Base-by-base conservation (phyloP, 768 basidiomycete species). In the Cyclocybe cylindracea region DNA sequence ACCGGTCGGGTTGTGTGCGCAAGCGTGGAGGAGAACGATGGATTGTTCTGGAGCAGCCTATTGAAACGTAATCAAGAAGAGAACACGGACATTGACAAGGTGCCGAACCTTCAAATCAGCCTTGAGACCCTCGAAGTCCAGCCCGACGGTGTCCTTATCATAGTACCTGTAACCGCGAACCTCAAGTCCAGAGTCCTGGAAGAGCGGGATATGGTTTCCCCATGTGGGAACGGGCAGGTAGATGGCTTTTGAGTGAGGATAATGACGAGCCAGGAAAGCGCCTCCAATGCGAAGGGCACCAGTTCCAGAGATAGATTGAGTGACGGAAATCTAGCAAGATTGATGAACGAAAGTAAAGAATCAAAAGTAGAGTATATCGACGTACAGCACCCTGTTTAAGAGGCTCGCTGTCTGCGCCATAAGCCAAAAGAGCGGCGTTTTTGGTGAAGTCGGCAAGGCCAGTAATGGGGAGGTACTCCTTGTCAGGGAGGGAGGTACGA, bases 1-100 rank as follows among this genome's bases (percentile, higher is more conserved):
- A 55, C 97, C 96, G 35, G 94, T 95, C n/a, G 96, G 96, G 74
- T 99, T 99, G 80, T 98, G 94, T 24, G 96, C 97, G 71, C 97
- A 98, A 3, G 96, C 96, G 63, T 98, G 96, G 14, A 99, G 76
- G 53, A 98, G 80, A 10, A 98, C 89, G 56, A 96, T 83, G 34
- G 94, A 84, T 50, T 83, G 77, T 63, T 89, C 85, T 2, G 93
- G 88, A 46, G 86, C 88, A 54, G 75, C 82, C 87, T 76, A 57
- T 74, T 47, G 41, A 39, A 35, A 51, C 33, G 33, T 29, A 44
- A 53, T 46, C 54, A 44, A 44, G 55, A 54, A 16, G 41, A 16
- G 34, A 5, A 38, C 42, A 35, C 11, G 6, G 8, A 8, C 14
- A 33, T 39, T 38, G 44, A 16, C 24, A 5, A 44, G 24, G 24